Conservation (phyloP, 768 basidiomycete genomes). For the Leccinum broughii region DNA sequence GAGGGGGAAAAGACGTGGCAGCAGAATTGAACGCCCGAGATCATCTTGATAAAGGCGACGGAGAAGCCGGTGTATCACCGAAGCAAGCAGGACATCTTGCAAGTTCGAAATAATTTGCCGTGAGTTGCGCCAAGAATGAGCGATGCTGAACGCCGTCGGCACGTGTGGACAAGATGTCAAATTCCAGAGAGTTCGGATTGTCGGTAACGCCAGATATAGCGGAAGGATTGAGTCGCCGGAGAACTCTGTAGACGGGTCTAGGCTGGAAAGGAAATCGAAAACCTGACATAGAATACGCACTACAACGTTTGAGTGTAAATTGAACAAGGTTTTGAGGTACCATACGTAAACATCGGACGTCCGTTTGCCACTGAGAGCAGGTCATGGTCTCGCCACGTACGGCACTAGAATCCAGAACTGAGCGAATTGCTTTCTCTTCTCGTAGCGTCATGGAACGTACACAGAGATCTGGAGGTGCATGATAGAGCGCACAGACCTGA, state of each 20-base stretch:
- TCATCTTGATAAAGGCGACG: constrained; percentile 8
- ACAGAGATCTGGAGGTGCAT: background rate
- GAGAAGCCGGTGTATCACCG: background rate
- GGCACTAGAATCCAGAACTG: background rate
- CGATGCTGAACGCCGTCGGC: background rate
- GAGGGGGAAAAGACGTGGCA: background rate
- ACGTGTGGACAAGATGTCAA: background rate
- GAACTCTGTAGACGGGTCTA: background rate
- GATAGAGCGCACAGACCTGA: background rate
- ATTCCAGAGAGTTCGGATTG: background rate
- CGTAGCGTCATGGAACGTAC: background rate
- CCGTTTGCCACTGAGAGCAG: background rate
- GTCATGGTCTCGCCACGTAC: background rate
- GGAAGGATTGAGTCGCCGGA: background rate
- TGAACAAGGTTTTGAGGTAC: background rate
- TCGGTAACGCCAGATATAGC: background rate
- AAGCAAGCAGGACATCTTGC: background rate
- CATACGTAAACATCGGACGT: background rate
- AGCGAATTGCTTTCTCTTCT: background rate
- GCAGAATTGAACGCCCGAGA: background rate
- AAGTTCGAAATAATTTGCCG: background rate
- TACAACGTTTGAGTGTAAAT: background rate
- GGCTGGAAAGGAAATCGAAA: background rate
- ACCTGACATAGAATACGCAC: background rate
- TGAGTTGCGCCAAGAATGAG: background rate